Conservation (phyloP, 768 basidiomycete genomes). For the Rhizopogon salebrosus region DNA sequence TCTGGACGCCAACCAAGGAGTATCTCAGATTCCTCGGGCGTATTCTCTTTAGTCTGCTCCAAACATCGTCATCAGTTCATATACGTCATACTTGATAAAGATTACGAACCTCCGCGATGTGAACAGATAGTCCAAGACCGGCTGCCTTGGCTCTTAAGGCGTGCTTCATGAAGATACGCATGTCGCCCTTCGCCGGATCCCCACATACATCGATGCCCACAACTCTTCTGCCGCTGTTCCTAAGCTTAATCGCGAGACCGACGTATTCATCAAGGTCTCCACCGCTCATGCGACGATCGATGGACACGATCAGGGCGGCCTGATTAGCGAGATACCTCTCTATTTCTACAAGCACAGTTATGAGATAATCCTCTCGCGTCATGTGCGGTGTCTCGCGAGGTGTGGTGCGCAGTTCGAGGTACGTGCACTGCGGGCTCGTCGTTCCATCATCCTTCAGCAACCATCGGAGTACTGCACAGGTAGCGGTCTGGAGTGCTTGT, state of each 20-base stretch:
- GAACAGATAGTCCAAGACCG: slow-evolving; percentile 71
- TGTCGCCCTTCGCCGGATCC: slow-evolving; percentile 58
- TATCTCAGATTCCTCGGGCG: slow-evolving; percentile 50
- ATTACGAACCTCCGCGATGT: slow-evolving; percentile 72
- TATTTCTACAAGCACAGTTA: slow-evolving; percentile 59
- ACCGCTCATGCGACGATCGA: slow-evolving; percentile 67
- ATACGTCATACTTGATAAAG: neutral
- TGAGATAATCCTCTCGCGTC: slow-evolving; percentile 56
- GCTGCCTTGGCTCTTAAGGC: slow-evolving; percentile 51
- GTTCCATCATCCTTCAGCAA: slow-evolving; percentile 41
- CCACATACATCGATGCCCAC: slow-evolving; percentile 83
- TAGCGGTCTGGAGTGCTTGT: slow-evolving; percentile 44
- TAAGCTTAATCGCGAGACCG: slow-evolving; percentile 49
- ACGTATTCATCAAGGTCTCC: slow-evolving; percentile 51
- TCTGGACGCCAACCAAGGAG: slow-evolving; percentile 61
- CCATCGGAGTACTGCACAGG: slow-evolving; percentile 57
- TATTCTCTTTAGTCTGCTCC: slow-evolving; percentile 40
- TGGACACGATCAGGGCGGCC: slow-evolving; percentile 63
- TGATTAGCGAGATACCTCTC: slow-evolving; percentile 46
- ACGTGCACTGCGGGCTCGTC: slow-evolving; percentile 48
- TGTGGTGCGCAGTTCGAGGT: slow-evolving; percentile 82
- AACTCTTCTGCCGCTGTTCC: slow-evolving; percentile 50
- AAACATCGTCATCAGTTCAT: neutral
- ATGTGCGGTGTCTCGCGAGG: slow-evolving; percentile 57
- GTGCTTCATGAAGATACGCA: slow-evolving; percentile 43